A percentile compares a stretch with the other conserved stretches of the same genome.
These are phyloP conservation scores for Fraxinus quadrangulata DNA, from an alignment of 257 asterid genomes.

Conservation along the genomic window DNA sequence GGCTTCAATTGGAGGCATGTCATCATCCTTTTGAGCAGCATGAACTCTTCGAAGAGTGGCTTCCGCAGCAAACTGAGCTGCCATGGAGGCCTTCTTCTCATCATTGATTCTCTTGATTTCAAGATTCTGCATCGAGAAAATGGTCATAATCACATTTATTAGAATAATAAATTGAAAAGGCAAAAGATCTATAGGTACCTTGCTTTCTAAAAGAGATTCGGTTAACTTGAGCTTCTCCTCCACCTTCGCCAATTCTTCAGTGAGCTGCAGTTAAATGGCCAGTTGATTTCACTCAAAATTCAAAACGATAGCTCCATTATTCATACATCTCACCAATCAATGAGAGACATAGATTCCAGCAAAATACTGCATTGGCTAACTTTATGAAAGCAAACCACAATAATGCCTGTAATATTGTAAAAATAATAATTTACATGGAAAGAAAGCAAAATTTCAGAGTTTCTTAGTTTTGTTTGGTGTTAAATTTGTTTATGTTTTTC, in stretches of 20 bases:
- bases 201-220: conserved; percentile 86
- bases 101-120: conserved; percentile 93
- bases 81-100: conserved; percentile 96
- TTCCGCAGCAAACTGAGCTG: conserved; percentile 99
- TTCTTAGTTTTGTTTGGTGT: not conserved
- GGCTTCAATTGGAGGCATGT: conserved; percentile 99
- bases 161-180: conserved; percentile 20
- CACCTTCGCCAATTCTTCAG: conserved; percentile 80
- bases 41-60: conserved; percentile 98
- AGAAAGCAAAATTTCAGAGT: not conserved
- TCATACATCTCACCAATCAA: not conserved
- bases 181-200: conserved; percentile 46
- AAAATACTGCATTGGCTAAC: not conserved
- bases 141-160: not conserved
- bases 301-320: not conserved
- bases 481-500: not conserved
- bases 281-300: conserved; percentile 25
- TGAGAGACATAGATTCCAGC: conserved; percentile 18
- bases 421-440: not conserved
- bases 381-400: not conserved
- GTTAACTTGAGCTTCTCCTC: conserved; percentile 90
- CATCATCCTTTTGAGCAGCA: conserved; percentile 96
- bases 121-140: conserved; percentile 65
- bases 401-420: not conserved
- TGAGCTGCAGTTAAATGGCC: conserved; percentile 54